Evolutionary conservation across 257 asterid genomes (phyloP).

Genomic region (Capsicum chinense): DNA sequence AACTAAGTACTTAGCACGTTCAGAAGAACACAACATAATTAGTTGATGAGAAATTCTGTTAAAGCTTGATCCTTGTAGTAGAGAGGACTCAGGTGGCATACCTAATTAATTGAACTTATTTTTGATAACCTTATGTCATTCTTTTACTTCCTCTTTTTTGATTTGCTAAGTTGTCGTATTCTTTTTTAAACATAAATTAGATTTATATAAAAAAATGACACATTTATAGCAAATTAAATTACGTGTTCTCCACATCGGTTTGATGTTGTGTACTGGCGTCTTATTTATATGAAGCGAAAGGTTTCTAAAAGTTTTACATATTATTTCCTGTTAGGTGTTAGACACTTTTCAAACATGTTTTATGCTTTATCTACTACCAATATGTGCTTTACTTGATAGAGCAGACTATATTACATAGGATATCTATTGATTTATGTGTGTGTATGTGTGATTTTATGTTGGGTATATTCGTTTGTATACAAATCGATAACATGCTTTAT

Average conservation of each 20-base stretch:
- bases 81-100: background rate
- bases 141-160: background rate
- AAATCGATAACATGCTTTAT: no score
- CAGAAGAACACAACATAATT: conserved; percentile 1
- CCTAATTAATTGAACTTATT: background rate
- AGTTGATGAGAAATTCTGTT: background rate
- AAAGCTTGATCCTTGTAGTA: background rate
- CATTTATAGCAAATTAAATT: background rate
- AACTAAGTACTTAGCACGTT: background rate
- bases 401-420: no score
- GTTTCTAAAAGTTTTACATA: background rate
- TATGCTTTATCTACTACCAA: background rate
- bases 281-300: background rate
- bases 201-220: background rate
- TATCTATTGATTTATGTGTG: no score
- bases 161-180: background rate
- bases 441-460: no score
- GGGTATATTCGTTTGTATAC: no score
- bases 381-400: background rate
- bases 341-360: background rate
- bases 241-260: background rate
- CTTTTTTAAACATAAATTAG: background rate
- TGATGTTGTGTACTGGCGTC: background rate
- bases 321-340: background rate
- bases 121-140: background rate